Percentiles rank a stretch among this genome's conserved stretches.
phyloP scores from a whole-genome alignment of 805 yeast genomes.

The Grigorovia yakushimaensis region DNA sequence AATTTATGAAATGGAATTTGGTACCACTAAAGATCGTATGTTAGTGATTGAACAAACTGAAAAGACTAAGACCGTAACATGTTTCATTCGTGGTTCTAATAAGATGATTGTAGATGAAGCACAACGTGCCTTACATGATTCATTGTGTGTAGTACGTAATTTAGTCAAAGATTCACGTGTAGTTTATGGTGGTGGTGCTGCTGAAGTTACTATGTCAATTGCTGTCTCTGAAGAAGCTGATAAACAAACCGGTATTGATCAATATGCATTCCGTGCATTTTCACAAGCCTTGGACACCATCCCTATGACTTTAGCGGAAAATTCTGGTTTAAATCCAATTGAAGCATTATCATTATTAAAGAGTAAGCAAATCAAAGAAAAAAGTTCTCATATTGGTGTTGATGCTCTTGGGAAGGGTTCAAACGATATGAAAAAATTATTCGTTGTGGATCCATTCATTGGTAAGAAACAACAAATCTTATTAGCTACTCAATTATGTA shows the following conservation, averaged over 20 bases:
- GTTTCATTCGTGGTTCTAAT: slow-evolving; percentile 90
- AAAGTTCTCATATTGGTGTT: slow-evolving; percentile 69
- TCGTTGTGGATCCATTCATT: slow-evolving; percentile 92
- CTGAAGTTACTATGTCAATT: slow-evolving; percentile 87
- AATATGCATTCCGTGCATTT: slow-evolving; percentile 95
- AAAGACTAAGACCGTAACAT: slow-evolving; percentile 80
- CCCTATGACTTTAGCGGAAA: slow-evolving; percentile 93
- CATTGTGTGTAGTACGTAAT: slow-evolving; percentile 95
- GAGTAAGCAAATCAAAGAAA: slow-evolving; percentile 71
- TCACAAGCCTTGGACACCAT: slow-evolving; percentile 82
- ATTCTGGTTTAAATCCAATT: slow-evolving; percentile 91
- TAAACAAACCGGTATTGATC: slow-evolving; percentile 88
- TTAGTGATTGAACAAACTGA: slow-evolving; percentile 85
- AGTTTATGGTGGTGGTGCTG: slow-evolving; percentile 99
- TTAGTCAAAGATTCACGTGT: slow-evolving; percentile 84
- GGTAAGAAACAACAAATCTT: slow-evolving; percentile 94
- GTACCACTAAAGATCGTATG: slow-evolving; percentile 96
- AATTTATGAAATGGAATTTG: slow-evolving; percentile 83
- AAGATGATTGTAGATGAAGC: slow-evolving; percentile 98
- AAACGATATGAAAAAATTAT: slow-evolving; percentile 86
- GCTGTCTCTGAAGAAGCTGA: slow-evolving; percentile 90
- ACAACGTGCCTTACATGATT: slow-evolving; percentile 90
- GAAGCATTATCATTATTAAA: slow-evolving; percentile 79
- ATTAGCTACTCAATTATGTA: slow-evolving; percentile 92
- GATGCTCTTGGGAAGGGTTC: slow-evolving; percentile 86